These are phyloP conservation scores for Rhizoctonia solani DNA, from an alignment of 1,284 basidiomycete species.

Conservation along the genomic window DNA sequence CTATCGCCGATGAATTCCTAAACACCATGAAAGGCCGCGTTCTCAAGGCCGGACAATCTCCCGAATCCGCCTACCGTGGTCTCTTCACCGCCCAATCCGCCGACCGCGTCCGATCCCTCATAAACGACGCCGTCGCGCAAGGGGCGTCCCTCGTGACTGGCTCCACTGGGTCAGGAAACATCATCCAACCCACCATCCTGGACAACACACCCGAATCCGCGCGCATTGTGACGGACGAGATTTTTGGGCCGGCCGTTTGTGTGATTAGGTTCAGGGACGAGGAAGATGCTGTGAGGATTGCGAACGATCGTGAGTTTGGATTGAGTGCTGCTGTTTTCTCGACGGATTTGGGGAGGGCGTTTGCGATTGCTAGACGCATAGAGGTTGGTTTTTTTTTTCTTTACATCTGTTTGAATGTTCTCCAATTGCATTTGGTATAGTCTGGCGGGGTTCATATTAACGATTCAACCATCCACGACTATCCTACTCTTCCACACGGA, in stretches of 20 bases:
- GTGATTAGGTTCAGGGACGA: slow-evolving; percentile 49
- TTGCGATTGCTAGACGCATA: slow-evolving; percentile 44
- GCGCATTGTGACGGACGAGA: slow-evolving; percentile 45
- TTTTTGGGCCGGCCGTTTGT: slow-evolving; percentile 53
- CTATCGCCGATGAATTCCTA: slow-evolving; percentile 35
- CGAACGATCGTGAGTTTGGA: slow-evolving; percentile 48
- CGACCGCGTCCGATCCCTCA: slow-evolving; percentile 43
- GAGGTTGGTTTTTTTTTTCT: slow-evolving; percentile 4
- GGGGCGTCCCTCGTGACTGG: slow-evolving; percentile 47
- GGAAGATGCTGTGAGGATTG: slow-evolving; percentile 46
- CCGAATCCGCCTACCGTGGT: slow-evolving; percentile 27
- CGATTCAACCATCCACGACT: slow-evolving; percentile 39
- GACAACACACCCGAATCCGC: slow-evolving; percentile 40
- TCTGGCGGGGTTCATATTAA: slow-evolving; percentile 43
- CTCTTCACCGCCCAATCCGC: slow-evolving; percentile 47
- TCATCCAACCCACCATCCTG: slow-evolving; percentile 46
- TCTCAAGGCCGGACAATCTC: slow-evolving; percentile 12
- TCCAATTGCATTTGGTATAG: slow-evolving; percentile 23
- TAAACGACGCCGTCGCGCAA: slow-evolving; percentile 45
- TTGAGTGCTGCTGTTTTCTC: slow-evolving; percentile 47
- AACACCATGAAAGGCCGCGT: slow-evolving; percentile 10
- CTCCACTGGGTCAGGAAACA: neutral
- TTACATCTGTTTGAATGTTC: no score
- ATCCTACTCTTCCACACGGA: slow-evolving; percentile 38
- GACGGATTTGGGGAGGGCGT: slow-evolving; percentile 42